phyloP scores from a whole-genome alignment of 345 rosid genomes.

The Mallotus nudiflorus region DNA sequence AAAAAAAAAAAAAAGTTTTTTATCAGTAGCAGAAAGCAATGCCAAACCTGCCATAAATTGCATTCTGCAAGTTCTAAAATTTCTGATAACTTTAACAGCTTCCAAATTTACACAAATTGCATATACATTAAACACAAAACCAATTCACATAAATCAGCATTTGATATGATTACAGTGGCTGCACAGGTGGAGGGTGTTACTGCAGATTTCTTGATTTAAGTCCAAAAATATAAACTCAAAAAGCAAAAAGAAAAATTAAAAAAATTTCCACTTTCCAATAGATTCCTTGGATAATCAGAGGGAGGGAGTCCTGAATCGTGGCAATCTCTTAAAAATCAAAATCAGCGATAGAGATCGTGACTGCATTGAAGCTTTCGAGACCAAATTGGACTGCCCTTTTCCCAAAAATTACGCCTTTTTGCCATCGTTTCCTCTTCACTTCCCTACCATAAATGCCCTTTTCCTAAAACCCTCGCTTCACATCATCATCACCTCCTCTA shows the following conservation, averaged over 20 bases:
- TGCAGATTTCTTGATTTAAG: slow-evolving; percentile 3
- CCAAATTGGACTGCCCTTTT: slow-evolving; percentile 42
- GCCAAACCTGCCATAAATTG: slow-evolving; percentile 4
- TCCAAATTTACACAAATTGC: background rate
- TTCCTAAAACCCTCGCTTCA: background rate
- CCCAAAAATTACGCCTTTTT: slow-evolving; percentile 36
- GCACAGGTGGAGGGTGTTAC: background rate
- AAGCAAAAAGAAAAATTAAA: background rate
- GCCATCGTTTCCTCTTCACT: slow-evolving; percentile 28
- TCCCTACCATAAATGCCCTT: slow-evolving; percentile 21
- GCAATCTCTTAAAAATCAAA: background rate
- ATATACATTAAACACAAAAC: too few species aligned
- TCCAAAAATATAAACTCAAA: background rate
- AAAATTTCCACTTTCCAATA: background rate
- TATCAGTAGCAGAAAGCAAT: slow-evolving; percentile 3
- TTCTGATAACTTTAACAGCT: background rate
- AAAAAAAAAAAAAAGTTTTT: background rate
- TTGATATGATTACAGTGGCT: background rate
- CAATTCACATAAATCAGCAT: background rate
- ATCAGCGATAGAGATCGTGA: slow-evolving; percentile 1
- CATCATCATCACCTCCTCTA: too few species aligned
- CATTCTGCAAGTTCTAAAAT: background rate
- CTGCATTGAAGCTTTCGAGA: slow-evolving; percentile 26
- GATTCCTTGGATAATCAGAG: background rate
- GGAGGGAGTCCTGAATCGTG: background rate